Base-by-base conservation (phyloP, 441 rosid species). In the Pelargonium myrrhifolium region DNA sequence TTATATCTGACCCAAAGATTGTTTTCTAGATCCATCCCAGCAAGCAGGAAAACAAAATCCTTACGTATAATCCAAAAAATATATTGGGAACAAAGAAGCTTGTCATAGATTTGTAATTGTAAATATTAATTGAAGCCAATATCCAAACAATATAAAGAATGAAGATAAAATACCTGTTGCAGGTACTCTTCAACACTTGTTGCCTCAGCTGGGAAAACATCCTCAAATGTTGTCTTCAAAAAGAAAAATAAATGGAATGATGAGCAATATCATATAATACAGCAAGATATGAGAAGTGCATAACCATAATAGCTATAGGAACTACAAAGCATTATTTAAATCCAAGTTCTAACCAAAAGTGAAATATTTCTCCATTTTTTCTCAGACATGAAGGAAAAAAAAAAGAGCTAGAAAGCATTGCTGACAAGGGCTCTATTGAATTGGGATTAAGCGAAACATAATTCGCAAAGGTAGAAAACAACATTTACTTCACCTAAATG, bases 171-270 rank as follows among this genome's bases (percentile, higher is more conserved):
- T 75, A 89, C 99, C 97, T 93, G 99, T 65, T 91, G 99, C 79
- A 91, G 77, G 77, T 91, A 91, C 76, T 93, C 99, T 77, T 93
- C 99, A 66, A 93, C 84, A 56, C 89, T 91, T 0, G 93, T 88
- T 0, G 97, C 97, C 82, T 93, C 99, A 40, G 92, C 92, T 12
- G 99, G 96, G 80, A 93, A 91, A 55, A 91, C 99, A 81, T 93
- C 99, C 82, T 93, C 99, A 69, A 91, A 93, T 47, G 96, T 87
- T 9, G 96, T 86, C 99, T 91, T 62, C 40, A 67, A 71, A 68
- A 67, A 56, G 71, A 51, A 56, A 47, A 39, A 62, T 4, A 12
- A 65, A 21, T 40, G 64, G 3, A 39, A 42, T 75, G 73, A 71
- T 56, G 65, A 70, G 62, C 22, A 40, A 72, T 40, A 68, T 10